Base-by-base conservation (phyloP, 148 eudicot genomes). In the Cornus controversa region DNA sequence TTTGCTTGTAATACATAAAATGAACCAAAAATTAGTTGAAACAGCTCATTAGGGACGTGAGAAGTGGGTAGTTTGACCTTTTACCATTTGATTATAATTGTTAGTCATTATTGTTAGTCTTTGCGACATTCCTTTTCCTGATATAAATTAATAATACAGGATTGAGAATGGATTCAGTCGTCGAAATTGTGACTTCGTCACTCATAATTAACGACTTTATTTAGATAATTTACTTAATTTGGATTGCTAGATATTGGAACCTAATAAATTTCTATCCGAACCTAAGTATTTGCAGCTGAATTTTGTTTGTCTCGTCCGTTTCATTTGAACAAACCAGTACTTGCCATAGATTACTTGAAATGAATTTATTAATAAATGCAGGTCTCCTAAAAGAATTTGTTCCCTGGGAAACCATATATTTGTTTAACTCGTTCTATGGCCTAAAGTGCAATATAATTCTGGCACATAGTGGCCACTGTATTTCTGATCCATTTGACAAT, bases 111-210 rank as follows among this genome's bases (percentile, higher is more conserved):
- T 13, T 64, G 15, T 16, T 65, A 26, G 42, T 64, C 60, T 31
- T 63, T 74, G 68, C 23, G 3, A 13, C 27, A 22, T 63, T 24
- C 24, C 62, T 36, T 65, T 42, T 31, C 70, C 77, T 74, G 36
- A 37, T 27, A 18, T 16, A 14, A 68, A 58, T 62, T 27, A 45
- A 22, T 31, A 22, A 25, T 83, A 80, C 81, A 72, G 73, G n/a
- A n/a, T n/a, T n/a, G n/a, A 50, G 77, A 66, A 77, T 80, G 58
- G 83, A 74, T 42, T 64, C 60, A 26, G 27, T 37, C 37, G 20
- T 40, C 16, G 57, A 31, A 26, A 66, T 63, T 60, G 10, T 63
- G 67, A 34, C 28, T 31, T 1, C n/a, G 42, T 31, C n/a, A 58
- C 20, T 26, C 64, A 4, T 26, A 28, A 22, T 20, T n/a, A 24